Conservation (phyloP, 2,329 filamentous ascomycete genomes). For the Bipolaris sorokiniana region DNA sequence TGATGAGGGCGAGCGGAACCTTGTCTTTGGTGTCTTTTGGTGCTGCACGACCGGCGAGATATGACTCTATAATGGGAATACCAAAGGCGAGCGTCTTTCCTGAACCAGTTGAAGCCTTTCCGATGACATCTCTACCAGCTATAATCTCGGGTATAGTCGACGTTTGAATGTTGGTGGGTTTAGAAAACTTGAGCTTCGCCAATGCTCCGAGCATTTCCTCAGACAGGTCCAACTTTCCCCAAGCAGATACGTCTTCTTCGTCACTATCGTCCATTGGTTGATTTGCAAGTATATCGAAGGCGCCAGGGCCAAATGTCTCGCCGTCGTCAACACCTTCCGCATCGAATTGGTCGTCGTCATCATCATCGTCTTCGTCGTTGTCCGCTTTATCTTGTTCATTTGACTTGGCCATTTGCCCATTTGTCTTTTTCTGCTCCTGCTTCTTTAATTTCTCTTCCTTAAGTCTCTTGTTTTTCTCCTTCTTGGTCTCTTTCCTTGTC, state of each 20-base stretch:
- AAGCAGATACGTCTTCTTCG: slow-evolving; percentile 76
- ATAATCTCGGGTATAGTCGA: slow-evolving; percentile 81
- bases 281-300: slow-evolving; percentile 63
- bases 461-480: slow-evolving; percentile 21
- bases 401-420: not conserved
- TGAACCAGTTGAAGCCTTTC: slow-evolving; percentile 94
- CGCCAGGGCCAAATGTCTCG: slow-evolving; percentile 41
- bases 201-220: slow-evolving; percentile 73
- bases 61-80: slow-evolving; percentile 88
- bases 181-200: slow-evolving; percentile 77
- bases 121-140: slow-evolving; percentile 86
- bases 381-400: slow-evolving; percentile 11
- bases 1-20: slow-evolving; percentile 68
- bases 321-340: slow-evolving; percentile 29
- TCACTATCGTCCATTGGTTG: slow-evolving; percentile 60
- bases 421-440: slow-evolving; percentile 32
- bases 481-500: slow-evolving; percentile 20
- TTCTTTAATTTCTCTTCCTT: slow-evolving; percentile 28
- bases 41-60: slow-evolving; percentile 60
- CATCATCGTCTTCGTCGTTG: slow-evolving; percentile 20
- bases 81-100: slow-evolving; percentile 96
- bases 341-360: slow-evolving; percentile 30
- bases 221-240: slow-evolving; percentile 77
- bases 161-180: slow-evolving; percentile 82
- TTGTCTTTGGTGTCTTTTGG: slow-evolving; percentile 42